Percentiles rank a stretch among this genome's conserved stretches.
phyloP scores from a whole-genome alignment of 371 early-diverging fungal genomes.

The Mucor lusitanicus region DNA sequence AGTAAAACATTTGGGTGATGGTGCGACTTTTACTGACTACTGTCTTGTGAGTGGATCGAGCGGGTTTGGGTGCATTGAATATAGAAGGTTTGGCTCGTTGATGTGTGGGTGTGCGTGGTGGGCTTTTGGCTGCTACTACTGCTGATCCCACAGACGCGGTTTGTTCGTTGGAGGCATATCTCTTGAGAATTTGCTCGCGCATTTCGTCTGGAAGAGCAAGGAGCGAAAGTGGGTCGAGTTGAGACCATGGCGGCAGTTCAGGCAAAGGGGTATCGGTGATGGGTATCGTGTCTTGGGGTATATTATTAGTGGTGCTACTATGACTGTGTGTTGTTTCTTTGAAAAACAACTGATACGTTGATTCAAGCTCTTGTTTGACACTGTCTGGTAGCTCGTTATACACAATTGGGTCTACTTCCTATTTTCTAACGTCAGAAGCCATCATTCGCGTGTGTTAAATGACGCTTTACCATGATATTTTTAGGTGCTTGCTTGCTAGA shows the following conservation, averaged over 20 bases:
- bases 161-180: background rate
- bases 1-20: constrained; percentile 2
- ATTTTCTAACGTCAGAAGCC: background rate
- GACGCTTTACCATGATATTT: background rate
- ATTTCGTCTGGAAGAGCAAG: constrained; percentile 43
- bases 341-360: constrained; percentile 4
- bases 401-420: constrained; percentile 12
- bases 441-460: too few relatives aligned
- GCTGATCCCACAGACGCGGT: too few relatives aligned
- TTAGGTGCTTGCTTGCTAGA: background rate
- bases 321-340: background rate
- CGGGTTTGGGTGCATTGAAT: background rate
- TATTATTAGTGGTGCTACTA: background rate
- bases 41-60: background rate
- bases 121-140: background rate
- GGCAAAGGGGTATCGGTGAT: constrained; percentile 12
- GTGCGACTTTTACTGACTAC: background rate
- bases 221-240: constrained; percentile 46
- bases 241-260: constrained; percentile 58
- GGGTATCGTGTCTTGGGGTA: background rate
- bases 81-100: background rate
- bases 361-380: constrained; percentile 26
- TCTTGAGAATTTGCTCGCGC: constrained; percentile 41
- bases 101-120: background rate
- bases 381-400: constrained; percentile 28